Conservation (phyloP, 202 grass and related monocot species). For the Dendrocalamus latiflorus region DNA sequence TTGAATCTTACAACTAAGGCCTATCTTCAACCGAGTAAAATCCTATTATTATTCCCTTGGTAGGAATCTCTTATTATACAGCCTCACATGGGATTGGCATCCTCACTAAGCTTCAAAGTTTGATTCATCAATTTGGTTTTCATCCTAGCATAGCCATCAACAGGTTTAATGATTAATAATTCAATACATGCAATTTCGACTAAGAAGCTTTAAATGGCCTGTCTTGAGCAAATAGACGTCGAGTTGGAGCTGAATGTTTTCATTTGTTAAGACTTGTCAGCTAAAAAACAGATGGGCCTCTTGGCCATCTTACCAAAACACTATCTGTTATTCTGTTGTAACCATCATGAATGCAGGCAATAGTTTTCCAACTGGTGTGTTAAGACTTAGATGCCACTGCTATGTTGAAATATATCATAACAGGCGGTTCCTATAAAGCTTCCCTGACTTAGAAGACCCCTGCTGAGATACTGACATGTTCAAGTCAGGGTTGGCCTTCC, state of each 20-base stretch:
- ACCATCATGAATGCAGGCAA: slow-evolving; percentile 26
- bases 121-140: neutral
- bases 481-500: neutral
- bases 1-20: slow-evolving; percentile 1
- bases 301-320: neutral
- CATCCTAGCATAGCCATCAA: neutral
- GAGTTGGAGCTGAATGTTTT: neutral
- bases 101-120: neutral
- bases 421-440: neutral
- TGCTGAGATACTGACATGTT: slow-evolving; percentile 2
- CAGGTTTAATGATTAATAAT: neutral
- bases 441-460: neutral
- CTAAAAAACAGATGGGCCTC: neutral
- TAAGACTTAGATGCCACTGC: neutral
- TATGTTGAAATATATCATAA: slow-evolving; percentile 10
- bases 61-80: neutral
- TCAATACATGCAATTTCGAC: neutral
- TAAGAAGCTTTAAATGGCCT: neutral
- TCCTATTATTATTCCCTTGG: neutral
- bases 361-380: neutral
- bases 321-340: neutral
- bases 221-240: neutral
- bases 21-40: neutral
- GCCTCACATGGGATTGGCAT: neutral
- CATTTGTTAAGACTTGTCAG: neutral